Percentiles rank a stretch among this genome's conserved stretches.
Evolutionary conservation across 1,139 yeast genomes (phyloP).

Genomic region (Candida tropicalis): DNA sequence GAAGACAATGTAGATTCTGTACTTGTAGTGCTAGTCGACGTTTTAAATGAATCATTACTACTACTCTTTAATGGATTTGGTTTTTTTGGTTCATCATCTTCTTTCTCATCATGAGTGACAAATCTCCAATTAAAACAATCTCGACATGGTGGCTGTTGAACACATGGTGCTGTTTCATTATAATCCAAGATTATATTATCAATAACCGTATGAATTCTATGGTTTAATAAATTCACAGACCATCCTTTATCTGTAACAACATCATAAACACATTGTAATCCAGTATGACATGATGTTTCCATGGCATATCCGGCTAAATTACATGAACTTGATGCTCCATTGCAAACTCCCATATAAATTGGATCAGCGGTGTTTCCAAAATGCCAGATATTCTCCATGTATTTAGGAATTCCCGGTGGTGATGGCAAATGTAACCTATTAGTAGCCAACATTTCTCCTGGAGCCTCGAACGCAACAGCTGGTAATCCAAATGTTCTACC

Average conservation of each 20-base stretch:
- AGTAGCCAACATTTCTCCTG: slow-evolving; percentile 87
- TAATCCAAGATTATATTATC: slow-evolving; percentile 75
- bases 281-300: slow-evolving; percentile 97
- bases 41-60: slow-evolving; percentile 9
- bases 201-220: slow-evolving; percentile 87
- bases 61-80: slow-evolving; percentile 38
- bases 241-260: slow-evolving; percentile 89
- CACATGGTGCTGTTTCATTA: slow-evolving; percentile 77
- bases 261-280: slow-evolving; percentile 85
- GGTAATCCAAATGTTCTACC: slow-evolving; percentile 93
- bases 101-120: slow-evolving; percentile 53
- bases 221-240: slow-evolving; percentile 87
- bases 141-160: slow-evolving; percentile 73
- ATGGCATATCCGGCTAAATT: slow-evolving; percentile 94
- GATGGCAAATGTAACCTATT: slow-evolving; percentile 84
- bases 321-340: slow-evolving; percentile 91
- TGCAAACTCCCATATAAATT: slow-evolving; percentile 93
- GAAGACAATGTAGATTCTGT: slow-evolving; percentile 1
- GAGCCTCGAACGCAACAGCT: slow-evolving; percentile 88
- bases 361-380: slow-evolving; percentile 98
- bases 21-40: slow-evolving; percentile 4
- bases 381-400: slow-evolving; percentile 89
- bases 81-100: slow-evolving; percentile 39
- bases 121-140: slow-evolving; percentile 95
- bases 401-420: slow-evolving; percentile 87